Evolutionary conservation across 805 yeast species (phyloP), one percentile per base, ranked within the genome.

Genomic region (Wickerhamomyces subpelliculosus): DNA sequence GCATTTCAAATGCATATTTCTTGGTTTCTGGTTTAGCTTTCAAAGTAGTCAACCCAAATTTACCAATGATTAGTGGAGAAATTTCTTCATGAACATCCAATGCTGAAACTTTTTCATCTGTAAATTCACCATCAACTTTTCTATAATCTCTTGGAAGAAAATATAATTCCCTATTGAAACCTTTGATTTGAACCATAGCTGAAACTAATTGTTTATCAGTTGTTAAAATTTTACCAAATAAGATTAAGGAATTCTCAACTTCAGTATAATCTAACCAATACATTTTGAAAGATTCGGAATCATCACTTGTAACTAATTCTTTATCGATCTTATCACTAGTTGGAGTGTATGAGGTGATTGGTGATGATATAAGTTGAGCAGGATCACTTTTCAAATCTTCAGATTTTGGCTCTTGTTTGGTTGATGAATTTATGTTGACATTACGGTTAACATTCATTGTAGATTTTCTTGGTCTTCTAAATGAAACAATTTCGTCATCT

Each of bases 261-360:
- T 90, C 97, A 19, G 83, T 70, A 57, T 79, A 88, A 60, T 93
- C 98, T 23, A 84, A 62, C 97, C 97, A 93, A 58, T 73, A 93
- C 80, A 90, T 78, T 49, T 75, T 74, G 55, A 88, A 72, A 1
- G 61, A 62, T 30, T 60, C 64, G 26, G 57, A 62, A 34, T 52
- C 51, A 20, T 51, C 58, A 4, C 46, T 53, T 12, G 52, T 50
- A 9, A 54, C 42, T 26, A 46, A 31, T 4, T 41, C 50, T 39
- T 43, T 44, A 8, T 44, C 51, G 6, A 54, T 25, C 28, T 49
- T 51, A 3, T 51, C 49, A 14, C 45, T 30, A 10, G 39, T 21
- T 2, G 38, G 32, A 1, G 36, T 18, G 11, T 29, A 25, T 12
- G 47, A 39, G 4, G 37, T 38, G 22, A 34, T 31, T 16, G 53